phyloP scores from a whole-genome alignment of 2,329 filamentous ascomycete genomes.

The Colletotrichum cereale region DNA sequence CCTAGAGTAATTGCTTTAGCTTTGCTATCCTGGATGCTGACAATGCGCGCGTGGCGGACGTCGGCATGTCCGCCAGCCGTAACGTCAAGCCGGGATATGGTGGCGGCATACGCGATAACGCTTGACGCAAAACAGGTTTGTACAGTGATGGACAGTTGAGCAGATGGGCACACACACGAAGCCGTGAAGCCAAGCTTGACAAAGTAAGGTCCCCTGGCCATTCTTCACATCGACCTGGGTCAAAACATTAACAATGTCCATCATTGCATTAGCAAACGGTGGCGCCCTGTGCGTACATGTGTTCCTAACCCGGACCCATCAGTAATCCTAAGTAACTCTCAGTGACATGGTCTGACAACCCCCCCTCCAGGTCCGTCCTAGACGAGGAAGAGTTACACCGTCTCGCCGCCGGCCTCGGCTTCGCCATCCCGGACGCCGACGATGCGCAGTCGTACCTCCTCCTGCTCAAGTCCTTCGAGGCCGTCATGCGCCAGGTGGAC shows the following conservation, averaged over 20 bases:
- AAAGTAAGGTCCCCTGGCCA: background rate
- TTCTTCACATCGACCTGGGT: background rate
- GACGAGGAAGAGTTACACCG: background rate
- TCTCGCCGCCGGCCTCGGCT: background rate
- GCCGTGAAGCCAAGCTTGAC: too few species aligned
- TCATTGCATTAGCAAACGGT: background rate
- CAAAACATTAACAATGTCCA: background rate
- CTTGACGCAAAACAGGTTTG: background rate
- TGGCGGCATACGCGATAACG: background rate
- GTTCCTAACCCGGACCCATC: background rate
- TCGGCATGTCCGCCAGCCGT: background rate
- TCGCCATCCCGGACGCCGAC: conserved; percentile 14
- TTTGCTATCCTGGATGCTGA: too few species aligned
- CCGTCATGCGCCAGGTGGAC: conserved; percentile 49
- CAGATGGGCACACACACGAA: background rate
- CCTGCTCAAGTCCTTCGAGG: conserved; percentile 17
- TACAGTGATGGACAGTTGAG: background rate
- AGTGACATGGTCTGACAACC: background rate
- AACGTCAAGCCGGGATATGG: background rate
- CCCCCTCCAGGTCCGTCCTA: background rate
- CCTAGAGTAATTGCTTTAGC: too few species aligned
- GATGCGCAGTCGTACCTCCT: conserved; percentile 26
- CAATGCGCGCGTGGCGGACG: too few species aligned
- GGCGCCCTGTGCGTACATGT: background rate
- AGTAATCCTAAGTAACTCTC: too few species aligned